Evolutionary conservation across 495 filamentous ascomycete genomes (phyloP).

Genomic region (Cercophora newfieldiana): DNA sequence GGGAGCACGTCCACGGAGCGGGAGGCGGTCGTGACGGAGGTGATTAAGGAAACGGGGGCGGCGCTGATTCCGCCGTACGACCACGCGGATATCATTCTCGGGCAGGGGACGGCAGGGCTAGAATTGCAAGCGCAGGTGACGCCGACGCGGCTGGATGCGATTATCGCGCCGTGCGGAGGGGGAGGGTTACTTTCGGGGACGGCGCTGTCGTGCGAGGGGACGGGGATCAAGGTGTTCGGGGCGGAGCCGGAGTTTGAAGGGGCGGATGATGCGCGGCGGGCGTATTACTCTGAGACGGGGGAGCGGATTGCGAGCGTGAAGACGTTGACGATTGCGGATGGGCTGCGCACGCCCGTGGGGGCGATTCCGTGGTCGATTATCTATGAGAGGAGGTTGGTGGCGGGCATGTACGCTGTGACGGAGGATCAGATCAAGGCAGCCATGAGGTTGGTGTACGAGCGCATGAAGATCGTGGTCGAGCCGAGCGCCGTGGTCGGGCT

Average conservation of each 20-base stretch:
- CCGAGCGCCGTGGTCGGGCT: constrained; percentile 85
- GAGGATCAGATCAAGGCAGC: constrained; percentile 82
- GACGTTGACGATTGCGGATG: constrained; percentile 85
- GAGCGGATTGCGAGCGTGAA: constrained; percentile 64
- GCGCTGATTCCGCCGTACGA: constrained; percentile 86
- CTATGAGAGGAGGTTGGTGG: constrained; percentile 66
- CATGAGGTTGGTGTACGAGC: constrained; percentile 76
- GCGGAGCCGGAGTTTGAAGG: constrained; percentile 84
- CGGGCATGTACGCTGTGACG: constrained; percentile 71
- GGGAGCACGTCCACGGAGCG: constrained; percentile 79
- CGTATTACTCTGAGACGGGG: constrained; percentile 58
- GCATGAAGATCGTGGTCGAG: constrained; percentile 91
- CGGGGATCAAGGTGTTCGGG: constrained; percentile 75
- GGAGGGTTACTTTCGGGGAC: constrained; percentile 86
- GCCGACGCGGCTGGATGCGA: constrained; percentile 59
- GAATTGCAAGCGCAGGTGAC: constrained; percentile 75
- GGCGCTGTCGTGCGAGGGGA: constrained; percentile 70
- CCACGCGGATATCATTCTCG: constrained; percentile 85
- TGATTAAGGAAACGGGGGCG: constrained; percentile 70
- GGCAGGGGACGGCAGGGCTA: constrained; percentile 85
- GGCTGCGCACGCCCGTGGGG: constrained; percentile 82
- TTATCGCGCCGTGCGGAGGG: constrained; percentile 85
- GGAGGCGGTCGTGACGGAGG: constrained; percentile 68
- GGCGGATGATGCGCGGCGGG: constrained; percentile 77
- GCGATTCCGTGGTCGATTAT: constrained; percentile 78